Base-by-base conservation (phyloP, 192 early-diverging fungal genomes). In the Coemansia sp. region DNA sequence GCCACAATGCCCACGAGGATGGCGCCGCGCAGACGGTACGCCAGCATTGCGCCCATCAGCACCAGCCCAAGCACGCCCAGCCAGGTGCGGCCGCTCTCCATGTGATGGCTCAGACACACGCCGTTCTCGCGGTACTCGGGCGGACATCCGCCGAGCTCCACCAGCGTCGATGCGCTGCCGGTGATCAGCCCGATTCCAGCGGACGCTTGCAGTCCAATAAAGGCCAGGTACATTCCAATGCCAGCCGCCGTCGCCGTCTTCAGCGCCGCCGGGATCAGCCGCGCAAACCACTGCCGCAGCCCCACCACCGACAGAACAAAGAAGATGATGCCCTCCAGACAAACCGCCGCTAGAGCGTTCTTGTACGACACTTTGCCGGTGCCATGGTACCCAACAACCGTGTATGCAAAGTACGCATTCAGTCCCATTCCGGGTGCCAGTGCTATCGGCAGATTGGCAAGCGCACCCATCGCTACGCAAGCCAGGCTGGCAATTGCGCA, bases 381-480 rank as follows among this genome's bases (percentile, higher is more conserved):
- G 3, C 92, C 92, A 61, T 88, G 90, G 77, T 87, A 92, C 9
- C 91, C 92, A 16, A 94, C 92, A 10, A 94, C 92, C 0, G 89
- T 92, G 70, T 92, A 93, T 9, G 92, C 88, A 71, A 94, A 93
- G 70, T 92, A 94, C 26, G 92, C 91, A 60, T 91, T 93, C 19
- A 93, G 77, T 9, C 92, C 92, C 88, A 94, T 88, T 67, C 92
- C 92, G 18, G 92, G 92, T 11, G 92, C 92, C 75, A 94, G 71
- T 16, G 89, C 90, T 66, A 94, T 76, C 2, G 92, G 92, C 68
- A 92, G 75, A 64, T 94, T 93, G 6, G 92, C 89, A 18, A 89
- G 74, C 7, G 85, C 43, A 52, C 89, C 89, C 80, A 91, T 90
- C n/a, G 88, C 73, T n/a, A 87, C 67, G 41, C 85, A 86, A 0